These are phyloP conservation scores for Tolypocladium tundrense DNA, from an alignment of 2,329 filamentous ascomycete species.

Conservation along the genomic window DNA sequence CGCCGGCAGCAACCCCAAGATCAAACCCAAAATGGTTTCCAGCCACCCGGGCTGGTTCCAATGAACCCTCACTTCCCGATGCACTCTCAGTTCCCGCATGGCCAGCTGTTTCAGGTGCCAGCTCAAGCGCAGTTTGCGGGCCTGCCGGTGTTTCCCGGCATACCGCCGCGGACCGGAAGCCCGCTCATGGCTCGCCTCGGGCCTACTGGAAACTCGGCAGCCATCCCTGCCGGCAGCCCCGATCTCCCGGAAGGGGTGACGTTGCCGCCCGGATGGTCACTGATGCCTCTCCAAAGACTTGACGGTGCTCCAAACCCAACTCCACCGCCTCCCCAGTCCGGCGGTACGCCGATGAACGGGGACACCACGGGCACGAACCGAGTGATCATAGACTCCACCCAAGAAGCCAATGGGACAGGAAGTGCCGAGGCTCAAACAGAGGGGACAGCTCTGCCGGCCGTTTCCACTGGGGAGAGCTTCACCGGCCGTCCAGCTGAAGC, in stretches of 20 bases:
- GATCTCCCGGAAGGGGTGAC: slow-evolving; percentile 55
- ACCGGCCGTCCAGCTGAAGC: neutral
- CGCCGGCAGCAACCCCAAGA: slow-evolving; percentile 28
- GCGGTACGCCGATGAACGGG: slow-evolving; percentile 6
- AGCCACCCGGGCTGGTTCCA: slow-evolving; percentile 2
- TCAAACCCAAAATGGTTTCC: slow-evolving; percentile 10
- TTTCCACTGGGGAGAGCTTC: neutral
- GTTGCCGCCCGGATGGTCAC: slow-evolving; percentile 54
- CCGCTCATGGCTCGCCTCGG: slow-evolving; percentile 38
- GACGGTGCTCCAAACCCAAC: slow-evolving; percentile 24
- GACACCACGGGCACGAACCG: slow-evolving; percentile 7
- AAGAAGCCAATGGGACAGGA: neutral
- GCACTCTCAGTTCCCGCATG: slow-evolving; percentile 5
- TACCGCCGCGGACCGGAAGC: slow-evolving; percentile 26
- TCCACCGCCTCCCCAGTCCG: slow-evolving; percentile 11
- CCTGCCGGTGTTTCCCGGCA: slow-evolving; percentile 11
- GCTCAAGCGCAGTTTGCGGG: slow-evolving; percentile 10
- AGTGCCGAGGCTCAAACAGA: neutral
- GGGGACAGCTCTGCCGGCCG: neutral
- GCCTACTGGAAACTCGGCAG: slow-evolving; percentile 30
- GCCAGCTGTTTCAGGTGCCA: slow-evolving; percentile 7
- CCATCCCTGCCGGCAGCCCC: slow-evolving; percentile 49
- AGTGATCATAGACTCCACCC: slow-evolving; percentile 2
- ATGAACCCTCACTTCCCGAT: neutral
- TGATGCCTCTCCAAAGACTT: slow-evolving; percentile 50